phyloP scores from a whole-genome alignment of 208 protist species.

The Acanthamoeba royreba region DNA sequence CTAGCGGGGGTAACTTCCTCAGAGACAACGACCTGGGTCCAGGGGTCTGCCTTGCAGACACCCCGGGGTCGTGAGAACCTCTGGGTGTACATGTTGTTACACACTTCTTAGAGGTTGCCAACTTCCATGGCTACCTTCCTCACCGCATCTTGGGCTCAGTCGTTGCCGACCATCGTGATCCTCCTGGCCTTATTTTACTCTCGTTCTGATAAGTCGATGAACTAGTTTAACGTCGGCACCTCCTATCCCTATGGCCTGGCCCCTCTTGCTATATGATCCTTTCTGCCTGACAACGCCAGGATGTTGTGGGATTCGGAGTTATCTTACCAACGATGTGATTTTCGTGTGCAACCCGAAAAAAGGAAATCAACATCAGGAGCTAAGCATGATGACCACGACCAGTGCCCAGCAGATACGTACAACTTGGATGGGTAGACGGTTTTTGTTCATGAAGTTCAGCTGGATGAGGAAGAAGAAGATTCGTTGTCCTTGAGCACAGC shows the following conservation, averaged over 20 bases:
- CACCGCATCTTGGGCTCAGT: not conserved
- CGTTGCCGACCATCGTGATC: not conserved
- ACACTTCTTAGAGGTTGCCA: not conserved
- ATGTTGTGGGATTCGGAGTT: too few species aligned
- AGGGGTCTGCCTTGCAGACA: not conserved
- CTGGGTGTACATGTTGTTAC: not conserved
- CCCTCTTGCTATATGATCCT: too few species aligned
- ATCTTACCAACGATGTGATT: too few species aligned
- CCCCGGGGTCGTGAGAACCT: not conserved
- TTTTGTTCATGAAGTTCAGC: too few species aligned
- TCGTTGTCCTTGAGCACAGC: not conserved
- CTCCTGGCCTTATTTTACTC: not conserved
- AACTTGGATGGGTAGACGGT: too few species aligned
- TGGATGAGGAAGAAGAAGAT: too few species aligned
- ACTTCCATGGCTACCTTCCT: not conserved
- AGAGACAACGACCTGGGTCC: not conserved
- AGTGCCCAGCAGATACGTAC: too few species aligned
- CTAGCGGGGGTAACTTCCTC: not conserved
- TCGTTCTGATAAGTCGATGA: not conserved
- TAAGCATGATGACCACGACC: too few species aligned
- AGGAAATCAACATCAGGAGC: too few species aligned
- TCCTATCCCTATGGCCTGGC: too few species aligned
- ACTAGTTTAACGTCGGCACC: conserved; percentile 14
- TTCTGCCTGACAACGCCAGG: too few species aligned
- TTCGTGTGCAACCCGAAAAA: too few species aligned